Base-by-base conservation (phyloP, 148 eudicot genomes). In the Spergularia marina region DNA sequence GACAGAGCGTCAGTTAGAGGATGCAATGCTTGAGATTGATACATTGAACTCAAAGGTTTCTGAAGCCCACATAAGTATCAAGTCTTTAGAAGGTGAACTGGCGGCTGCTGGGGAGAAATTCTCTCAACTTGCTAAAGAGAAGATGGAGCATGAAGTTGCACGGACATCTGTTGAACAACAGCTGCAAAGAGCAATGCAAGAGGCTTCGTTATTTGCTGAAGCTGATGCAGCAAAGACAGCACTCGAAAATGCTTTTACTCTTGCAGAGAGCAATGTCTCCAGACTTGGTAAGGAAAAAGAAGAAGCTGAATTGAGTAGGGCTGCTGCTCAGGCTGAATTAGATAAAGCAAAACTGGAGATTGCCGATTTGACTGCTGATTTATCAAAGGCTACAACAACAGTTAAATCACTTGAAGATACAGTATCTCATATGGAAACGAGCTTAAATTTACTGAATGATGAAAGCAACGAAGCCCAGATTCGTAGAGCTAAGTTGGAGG, bases 331-430 rank as follows among this genome's bases (percentile, higher is more conserved):
- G 80, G 85, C 68, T 62, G 91, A 92, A 81, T 81, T 92, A 57
- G 76, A 84, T 77, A 87, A 86, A 77, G 82, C 89, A 74, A 88
- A 84, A 74, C 87, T 78, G 72, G 96, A 90, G 73, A 78, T 84
- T 54, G 67, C 77, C 75, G 75, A 60, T 74, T 83, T 84, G 78
- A 79, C 84, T 58, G 64, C 76, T 59, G 85, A 83, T 82, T 84
- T 89, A 60, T 77, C 81, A 58, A 91, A 87, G 65, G 89, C 90
- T 70, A 84, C 85, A 53, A 68, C 78, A 71, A 88, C 86, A 72
- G 82, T 90, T 68, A 87, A 82, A 77, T 79, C 84, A 70, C 94
- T 92, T 68, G 96, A 95, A 85, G 89, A 89, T 74, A 85, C 88
- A 54, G 77, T 87, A 36, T 82, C 83, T 80, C 82, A 87, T n/a